Base-by-base conservation (phyloP, 2,329 filamentous ascomycete genomes). In the Hymenoscyphus occultus region DNA sequence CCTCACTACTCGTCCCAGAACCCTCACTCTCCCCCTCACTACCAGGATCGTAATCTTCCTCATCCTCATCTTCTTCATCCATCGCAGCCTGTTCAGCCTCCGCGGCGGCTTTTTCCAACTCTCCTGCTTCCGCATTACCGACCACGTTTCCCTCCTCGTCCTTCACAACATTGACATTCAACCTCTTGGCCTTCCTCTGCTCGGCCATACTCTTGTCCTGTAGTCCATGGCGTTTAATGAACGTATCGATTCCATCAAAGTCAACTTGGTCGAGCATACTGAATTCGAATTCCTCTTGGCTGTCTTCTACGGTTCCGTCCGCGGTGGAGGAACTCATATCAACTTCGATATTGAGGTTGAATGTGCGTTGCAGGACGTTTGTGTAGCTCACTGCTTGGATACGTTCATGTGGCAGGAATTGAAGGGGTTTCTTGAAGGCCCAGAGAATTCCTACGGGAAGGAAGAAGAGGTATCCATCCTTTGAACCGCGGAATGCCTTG, bases 201-300 rank as follows among this genome's bases (percentile, higher is more conserved):
- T 90, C 87, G 0, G 87, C 87, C 86, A 90, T 86, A 72, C 87
- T 90, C 66, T 85, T 80, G 71, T 90, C 87, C 67, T 89, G 85
- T 32, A 90, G 79, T 0, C 83, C 80, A 69, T 90, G 83, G 10
- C 80, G 80, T 71, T 83, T 82, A 58, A 90, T 80, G 71, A 88
- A 90, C n/a, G 73, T 82, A 70, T 89, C 86, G 67, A 90, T 90
- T 28, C 82, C 84, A 4, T 77, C 79, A 66, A 88, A 90, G 72
- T 90, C 86, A 68, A 86, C 85, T 75, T 90, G 87, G 70, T 90
- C 88, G 19, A 90, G 75, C 88, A 90, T 90, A 45, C 80, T 81
- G 68, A 90, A 90, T 73, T 90, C 87, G 28, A 89, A 77, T 71
- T 90, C 87, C 67, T 88, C 84, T 39, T 1, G 80, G 1, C n/a